Conservation (phyloP, 148 eudicot species). For the Euryodendron excelsum region DNA sequence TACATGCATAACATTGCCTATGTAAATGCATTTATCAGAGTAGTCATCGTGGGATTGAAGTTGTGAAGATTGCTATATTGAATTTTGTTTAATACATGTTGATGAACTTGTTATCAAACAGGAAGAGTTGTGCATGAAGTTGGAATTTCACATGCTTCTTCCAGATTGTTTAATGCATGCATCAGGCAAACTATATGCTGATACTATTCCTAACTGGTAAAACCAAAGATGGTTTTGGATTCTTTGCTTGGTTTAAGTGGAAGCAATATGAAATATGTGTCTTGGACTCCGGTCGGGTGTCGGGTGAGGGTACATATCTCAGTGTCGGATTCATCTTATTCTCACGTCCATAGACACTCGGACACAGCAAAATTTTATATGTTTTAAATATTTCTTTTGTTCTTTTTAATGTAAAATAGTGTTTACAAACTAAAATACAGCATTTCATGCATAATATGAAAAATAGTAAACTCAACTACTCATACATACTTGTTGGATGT, state of each 20-base stretch:
- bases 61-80: neutral
- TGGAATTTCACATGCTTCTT: neutral
- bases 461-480: no score
- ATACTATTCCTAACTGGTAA: neutral
- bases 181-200: neutral
- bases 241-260: neutral
- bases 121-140: neutral
- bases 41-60: neutral
- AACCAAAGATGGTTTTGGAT: neutral
- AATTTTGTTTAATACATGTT: neutral
- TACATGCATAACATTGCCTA: neutral
- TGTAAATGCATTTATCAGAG: neutral
- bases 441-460: no score
- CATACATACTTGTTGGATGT: no score
- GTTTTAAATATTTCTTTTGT: no score
- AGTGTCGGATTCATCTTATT: no score
- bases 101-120: neutral
- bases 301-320: no score
- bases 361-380: no score
- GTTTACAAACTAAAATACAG: no score
- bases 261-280: conserved; percentile 5
- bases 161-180: neutral
- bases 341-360: no score
- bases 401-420: no score
- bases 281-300: no score